Base-by-base conservation (phyloP, 106 monocot genomes). In the Hemerocallis citrina region DNA sequence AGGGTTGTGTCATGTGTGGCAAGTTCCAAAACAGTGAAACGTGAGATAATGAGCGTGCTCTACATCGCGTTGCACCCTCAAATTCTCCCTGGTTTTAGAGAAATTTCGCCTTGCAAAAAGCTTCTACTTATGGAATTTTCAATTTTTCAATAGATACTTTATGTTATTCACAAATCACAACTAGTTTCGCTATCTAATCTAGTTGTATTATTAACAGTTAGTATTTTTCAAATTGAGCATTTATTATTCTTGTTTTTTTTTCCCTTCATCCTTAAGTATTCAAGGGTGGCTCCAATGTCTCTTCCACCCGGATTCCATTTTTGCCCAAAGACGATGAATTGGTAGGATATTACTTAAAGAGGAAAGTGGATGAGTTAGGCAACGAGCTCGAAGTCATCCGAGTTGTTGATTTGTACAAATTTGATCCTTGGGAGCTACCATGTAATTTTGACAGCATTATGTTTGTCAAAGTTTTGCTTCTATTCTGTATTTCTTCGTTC, bases 311-410 rank as follows among this genome's bases (percentile, higher is more conserved):
- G 87, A 23, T 88, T 86, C 51, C 71, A 82, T 3, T 86, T 86
- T 68, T 78, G 79, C 86, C 86, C 3, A 86, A 74, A 0, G 87
- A 88, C 48, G 73, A 88, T 48, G 87, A 88, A 42, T 55, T 88
- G 59, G 87, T 88, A 7, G 79, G 76, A 16, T 88, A 88, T 63
- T 88, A 88, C 73, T 47, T 88, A 42, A 88, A 83, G 62, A 75
- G 79, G 69, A 88, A 83, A 61, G 87, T 79, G 7, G 83, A 79
- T 48, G 83, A 83, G 17, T 30, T 57, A 14, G 24, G 41, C 36
- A 69, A 83, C 24, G 87, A 88, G 69, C 79, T 88, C 15, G 87
- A 88, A 58, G 82, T 88, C 16, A 88, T 88, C 70, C 87, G 82
- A 8, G 82, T 76, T 34, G 67, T 88, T 11, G 73, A 83, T 39